Evolutionary conservation across 2,329 filamentous ascomycete genomes (phyloP).

Genomic region (Apiospora hydei): DNA sequence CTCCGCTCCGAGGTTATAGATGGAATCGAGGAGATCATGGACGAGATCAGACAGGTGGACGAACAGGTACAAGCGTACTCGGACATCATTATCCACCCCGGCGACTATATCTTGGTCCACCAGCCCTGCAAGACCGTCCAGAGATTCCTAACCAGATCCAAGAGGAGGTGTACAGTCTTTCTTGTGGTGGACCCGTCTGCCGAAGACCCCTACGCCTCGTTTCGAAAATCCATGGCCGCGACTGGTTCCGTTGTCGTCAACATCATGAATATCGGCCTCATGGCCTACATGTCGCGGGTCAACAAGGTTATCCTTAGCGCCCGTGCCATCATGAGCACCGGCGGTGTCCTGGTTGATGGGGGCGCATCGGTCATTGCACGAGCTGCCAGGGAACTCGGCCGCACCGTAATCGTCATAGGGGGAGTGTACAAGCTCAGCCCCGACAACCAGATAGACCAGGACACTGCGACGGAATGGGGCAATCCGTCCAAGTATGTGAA

Average conservation of each 20-base stretch:
- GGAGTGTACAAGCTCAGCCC: slow-evolving; percentile 95
- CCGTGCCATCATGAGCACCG: slow-evolving; percentile 86
- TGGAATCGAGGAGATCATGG: slow-evolving; percentile 93
- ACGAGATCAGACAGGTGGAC: slow-evolving; percentile 91
- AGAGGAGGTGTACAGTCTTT: slow-evolving; percentile 91
- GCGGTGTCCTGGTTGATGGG: slow-evolving; percentile 82
- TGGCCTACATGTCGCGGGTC: slow-evolving; percentile 92
- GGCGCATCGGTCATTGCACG: slow-evolving; percentile 86
- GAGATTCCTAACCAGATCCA: slow-evolving; percentile 83
- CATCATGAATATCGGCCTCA: slow-evolving; percentile 84
- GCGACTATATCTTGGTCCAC: slow-evolving; percentile 90
- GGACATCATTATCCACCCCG: slow-evolving; percentile 90
- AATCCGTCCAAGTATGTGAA: slow-evolving; percentile 78
- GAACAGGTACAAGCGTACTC: slow-evolving; percentile 90
- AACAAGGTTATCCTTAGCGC: slow-evolving; percentile 95
- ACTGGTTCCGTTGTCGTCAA: slow-evolving; percentile 84
- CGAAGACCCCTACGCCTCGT: slow-evolving; percentile 56
- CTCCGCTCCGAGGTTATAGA: slow-evolving; percentile 90
- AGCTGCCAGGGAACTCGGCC: slow-evolving; percentile 82
- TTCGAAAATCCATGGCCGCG: slow-evolving; percentile 80
- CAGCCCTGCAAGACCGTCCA: slow-evolving; percentile 87
- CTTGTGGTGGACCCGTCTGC: slow-evolving; percentile 71
- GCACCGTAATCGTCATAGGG: slow-evolving; percentile 86
- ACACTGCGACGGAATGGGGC: slow-evolving; percentile 85
- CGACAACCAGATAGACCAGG: slow-evolving; percentile 83